Percentiles rank a stretch among this genome's conserved stretches.
Evolutionary conservation across 805 yeast species (phyloP).

Genomic region (Candida ovalis): DNA sequence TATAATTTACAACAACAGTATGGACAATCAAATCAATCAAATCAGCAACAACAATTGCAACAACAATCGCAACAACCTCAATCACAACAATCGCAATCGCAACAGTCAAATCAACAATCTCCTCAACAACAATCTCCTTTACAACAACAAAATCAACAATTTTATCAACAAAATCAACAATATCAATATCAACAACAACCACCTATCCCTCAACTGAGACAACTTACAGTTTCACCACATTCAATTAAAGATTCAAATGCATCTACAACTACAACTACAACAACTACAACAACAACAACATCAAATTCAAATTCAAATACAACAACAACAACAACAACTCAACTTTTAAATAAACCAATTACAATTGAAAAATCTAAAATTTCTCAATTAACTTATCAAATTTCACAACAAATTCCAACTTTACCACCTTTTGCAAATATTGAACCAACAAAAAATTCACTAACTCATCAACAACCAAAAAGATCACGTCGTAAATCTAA

Average conservation of each 20-base stretch:
- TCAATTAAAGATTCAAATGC: neutral
- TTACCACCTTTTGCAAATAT: slow-evolving; percentile 27
- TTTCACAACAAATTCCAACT: slow-evolving; percentile 23
- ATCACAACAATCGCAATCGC: neutral
- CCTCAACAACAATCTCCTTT: slow-evolving; percentile 1
- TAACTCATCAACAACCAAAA: slow-evolving; percentile 31
- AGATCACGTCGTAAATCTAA: slow-evolving; percentile 63
- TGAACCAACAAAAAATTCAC: slow-evolving; percentile 19
- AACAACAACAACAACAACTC: neutral
- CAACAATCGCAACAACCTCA: neutral
- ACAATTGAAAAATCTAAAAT: slow-evolving; percentile 9
- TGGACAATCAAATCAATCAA: neutral
- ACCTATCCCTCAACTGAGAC: neutral
- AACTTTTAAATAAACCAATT: neutral
- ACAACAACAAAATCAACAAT: neutral
- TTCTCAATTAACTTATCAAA: slow-evolving; percentile 19
- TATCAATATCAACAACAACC: neutral
- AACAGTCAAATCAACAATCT: slow-evolving; percentile 1
- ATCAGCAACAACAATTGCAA: slow-evolving; percentile 1
- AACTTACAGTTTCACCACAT: neutral
- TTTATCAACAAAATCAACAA: too few relatives aligned
- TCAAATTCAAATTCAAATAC: neutral
- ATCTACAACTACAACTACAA: neutral
- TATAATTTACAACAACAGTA: neutral
- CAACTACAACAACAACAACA: neutral